These are phyloP conservation scores for Thelephora terrestris DNA, from an alignment of 1,284 basidiomycete genomes.

Conservation along the genomic window DNA sequence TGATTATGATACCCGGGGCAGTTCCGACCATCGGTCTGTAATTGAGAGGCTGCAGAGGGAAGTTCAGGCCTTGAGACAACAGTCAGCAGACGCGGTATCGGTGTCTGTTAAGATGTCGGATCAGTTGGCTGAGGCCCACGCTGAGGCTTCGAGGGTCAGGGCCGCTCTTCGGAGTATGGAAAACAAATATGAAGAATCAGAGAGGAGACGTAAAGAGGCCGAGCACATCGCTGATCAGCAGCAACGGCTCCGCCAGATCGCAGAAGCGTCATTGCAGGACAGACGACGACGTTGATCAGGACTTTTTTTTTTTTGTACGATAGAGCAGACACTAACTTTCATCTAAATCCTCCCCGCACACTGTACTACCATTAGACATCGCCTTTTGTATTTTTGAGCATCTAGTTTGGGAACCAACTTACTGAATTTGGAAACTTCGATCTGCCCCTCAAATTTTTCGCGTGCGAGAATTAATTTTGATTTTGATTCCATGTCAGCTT, in stretches of 20 bases:
- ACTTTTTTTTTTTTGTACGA: too few relatives aligned
- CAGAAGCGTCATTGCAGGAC: constrained; percentile 36
- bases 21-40: constrained; percentile 23
- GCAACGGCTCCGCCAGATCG: constrained; percentile 33
- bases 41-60: constrained; percentile 50
- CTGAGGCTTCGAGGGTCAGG: constrained; percentile 44
- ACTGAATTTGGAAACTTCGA: too few relatives aligned
- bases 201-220: constrained; percentile 42
- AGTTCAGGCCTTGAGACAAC: constrained; percentile 46
- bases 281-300: too few relatives aligned
- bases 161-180: constrained; percentile 43
- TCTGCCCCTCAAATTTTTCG: too few relatives aligned
- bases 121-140: constrained; percentile 50
- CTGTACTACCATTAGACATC: neutral
- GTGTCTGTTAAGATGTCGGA: constrained; percentile 52
- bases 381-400: neutral
- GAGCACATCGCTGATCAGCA: constrained; percentile 46
- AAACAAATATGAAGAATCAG: constrained; percentile 49
- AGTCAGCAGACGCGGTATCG: constrained; percentile 54
- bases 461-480: too few relatives aligned
- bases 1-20: constrained; percentile 4
- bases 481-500: constrained; percentile 13
- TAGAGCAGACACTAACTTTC: too few relatives aligned
- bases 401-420: too few relatives aligned
- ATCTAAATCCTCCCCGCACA: neutral